phyloP scores from a whole-genome alignment of 2,329 filamentous ascomycete species.

The Beauveria australis region DNA sequence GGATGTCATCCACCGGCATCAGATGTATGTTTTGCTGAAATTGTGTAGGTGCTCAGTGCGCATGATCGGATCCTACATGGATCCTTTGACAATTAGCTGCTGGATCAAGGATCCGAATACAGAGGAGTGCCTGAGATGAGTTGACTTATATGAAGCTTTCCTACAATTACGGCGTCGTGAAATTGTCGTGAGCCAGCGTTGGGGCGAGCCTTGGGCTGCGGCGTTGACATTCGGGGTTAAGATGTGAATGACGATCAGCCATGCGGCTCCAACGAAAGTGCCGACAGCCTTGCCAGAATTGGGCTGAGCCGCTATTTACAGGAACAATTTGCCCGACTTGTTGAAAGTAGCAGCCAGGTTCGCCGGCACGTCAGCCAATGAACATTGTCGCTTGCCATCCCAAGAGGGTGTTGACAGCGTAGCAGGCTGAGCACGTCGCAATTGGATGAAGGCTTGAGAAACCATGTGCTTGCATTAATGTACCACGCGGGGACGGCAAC shows the following conservation, averaged over 20 bases:
- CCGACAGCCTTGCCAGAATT: background rate
- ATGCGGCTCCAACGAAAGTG: background rate
- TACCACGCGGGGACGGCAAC: too few species aligned
- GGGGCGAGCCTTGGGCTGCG: background rate
- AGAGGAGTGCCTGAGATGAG: background rate
- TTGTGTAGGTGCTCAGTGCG: background rate
- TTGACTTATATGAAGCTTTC: background rate
- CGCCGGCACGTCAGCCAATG: background rate
- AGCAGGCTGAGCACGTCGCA: background rate
- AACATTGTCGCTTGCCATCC: background rate
- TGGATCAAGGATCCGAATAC: background rate
- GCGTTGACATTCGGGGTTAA: background rate
- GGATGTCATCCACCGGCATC: background rate
- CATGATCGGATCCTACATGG: background rate
- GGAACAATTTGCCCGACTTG: background rate
- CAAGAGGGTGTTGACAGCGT: background rate
- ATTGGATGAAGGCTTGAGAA: background rate
- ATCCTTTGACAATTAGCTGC: background rate
- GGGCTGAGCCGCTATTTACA: background rate
- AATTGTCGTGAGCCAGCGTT: background rate
- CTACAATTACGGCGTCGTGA: too few species aligned
- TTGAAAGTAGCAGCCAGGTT: background rate
- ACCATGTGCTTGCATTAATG: too few species aligned
- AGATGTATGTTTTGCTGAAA: background rate
- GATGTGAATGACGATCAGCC: background rate